Conservation (phyloP, 306 rosid species). For the Hippophae rhamnoides region DNA sequence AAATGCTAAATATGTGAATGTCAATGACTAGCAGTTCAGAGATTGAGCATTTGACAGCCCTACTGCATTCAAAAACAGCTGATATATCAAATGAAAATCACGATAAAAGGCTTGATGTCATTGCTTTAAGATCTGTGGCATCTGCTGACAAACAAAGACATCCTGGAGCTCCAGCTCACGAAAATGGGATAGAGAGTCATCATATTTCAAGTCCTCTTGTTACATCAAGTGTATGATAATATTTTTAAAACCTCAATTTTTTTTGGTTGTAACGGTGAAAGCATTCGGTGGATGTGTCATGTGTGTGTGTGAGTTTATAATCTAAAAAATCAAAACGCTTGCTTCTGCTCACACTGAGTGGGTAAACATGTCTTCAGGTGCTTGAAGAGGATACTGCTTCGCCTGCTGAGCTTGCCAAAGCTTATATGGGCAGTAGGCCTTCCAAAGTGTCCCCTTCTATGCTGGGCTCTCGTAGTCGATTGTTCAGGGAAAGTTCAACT, state of each 20-base stretch:
- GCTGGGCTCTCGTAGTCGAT: constrained; percentile 33
- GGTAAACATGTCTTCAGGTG: constrained; percentile 42
- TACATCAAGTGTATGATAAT: constrained; percentile 43
- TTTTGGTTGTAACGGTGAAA: constrained; percentile 3
- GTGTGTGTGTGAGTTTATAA: background rate
- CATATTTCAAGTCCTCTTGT: constrained; percentile 34
- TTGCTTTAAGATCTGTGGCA: constrained; percentile 27
- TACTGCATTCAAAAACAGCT: constrained; percentile 62
- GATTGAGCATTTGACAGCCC: constrained; percentile 75
- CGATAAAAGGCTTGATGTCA: constrained; percentile 32
- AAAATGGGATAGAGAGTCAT: constrained; percentile 31
- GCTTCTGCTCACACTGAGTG: constrained; percentile 20
- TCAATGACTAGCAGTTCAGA: constrained; percentile 53
- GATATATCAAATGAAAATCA: constrained; percentile 37
- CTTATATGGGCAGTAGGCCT: constrained; percentile 83
- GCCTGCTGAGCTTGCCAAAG: constrained; percentile 85
- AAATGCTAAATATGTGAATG: constrained; percentile 3
- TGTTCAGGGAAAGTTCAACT: constrained; percentile 28
- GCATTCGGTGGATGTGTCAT: background rate
- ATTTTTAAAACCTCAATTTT: background rate
- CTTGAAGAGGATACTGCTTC: constrained; percentile 70
- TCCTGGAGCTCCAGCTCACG: constrained; percentile 23
- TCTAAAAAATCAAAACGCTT: constrained; percentile 6
- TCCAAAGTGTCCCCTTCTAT: constrained; percentile 47
- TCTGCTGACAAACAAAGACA: constrained; percentile 30